Conservation (phyloP, 768 basidiomycete genomes). For the Tricholoma sp. region DNA sequence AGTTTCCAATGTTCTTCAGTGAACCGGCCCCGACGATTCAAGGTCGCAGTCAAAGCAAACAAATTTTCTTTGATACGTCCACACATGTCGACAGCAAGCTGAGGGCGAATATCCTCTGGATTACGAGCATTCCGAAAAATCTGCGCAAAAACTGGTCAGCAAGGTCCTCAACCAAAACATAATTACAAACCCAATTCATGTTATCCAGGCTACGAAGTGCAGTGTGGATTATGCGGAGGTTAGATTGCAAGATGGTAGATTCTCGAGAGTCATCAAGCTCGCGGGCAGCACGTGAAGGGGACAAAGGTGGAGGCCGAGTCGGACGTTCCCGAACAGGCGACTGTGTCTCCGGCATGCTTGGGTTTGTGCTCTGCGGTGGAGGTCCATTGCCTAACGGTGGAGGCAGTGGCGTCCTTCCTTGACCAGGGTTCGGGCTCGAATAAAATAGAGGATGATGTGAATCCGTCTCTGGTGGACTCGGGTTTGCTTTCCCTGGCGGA, state of each 20-base stretch:
- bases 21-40: constrained; percentile 22
- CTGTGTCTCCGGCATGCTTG: neutral
- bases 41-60: constrained; percentile 16
- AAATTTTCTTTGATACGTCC: constrained; percentile 24
- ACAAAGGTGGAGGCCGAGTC: neutral
- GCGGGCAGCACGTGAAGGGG: neutral
- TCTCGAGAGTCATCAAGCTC: neutral
- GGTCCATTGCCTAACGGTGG: neutral
- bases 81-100: constrained; percentile 24
- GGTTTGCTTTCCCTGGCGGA: neutral
- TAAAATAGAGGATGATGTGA: neutral
- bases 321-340: neutral
- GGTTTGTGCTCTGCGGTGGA: neutral
- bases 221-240: neutral
- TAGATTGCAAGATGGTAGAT: neutral
- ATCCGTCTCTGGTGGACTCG: neutral
- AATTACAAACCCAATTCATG: neutral
- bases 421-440: neutral
- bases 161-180: neutral
- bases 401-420: neutral
- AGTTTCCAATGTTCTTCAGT: constrained; percentile 29
- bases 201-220: neutral
- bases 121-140: neutral
- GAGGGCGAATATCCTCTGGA: constrained; percentile 16
- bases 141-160: neutral